phyloP scores from a whole-genome alignment of 2,329 filamentous ascomycete genomes.

The Salinomyces thailandicus region DNA sequence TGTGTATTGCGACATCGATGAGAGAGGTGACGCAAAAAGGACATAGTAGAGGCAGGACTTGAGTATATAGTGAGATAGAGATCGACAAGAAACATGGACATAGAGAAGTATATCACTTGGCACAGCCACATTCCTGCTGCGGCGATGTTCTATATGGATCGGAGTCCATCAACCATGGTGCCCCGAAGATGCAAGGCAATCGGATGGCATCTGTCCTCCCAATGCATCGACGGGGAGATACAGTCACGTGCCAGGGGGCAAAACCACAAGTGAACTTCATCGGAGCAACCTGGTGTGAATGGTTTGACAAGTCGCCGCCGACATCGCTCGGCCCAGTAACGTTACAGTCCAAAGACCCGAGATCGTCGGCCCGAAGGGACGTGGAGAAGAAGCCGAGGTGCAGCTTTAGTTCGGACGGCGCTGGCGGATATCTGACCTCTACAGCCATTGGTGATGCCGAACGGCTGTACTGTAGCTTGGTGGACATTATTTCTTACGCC shows the following conservation, averaged over 20 bases:
- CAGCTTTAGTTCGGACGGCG: background rate
- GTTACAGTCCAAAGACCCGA: background rate
- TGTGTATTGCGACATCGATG: no score
- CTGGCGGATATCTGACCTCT: no score
- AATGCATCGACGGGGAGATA: constrained; percentile 3
- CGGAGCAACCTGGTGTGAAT: background rate
- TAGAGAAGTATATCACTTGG: no score
- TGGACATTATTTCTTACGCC: background rate
- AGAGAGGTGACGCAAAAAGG: no score
- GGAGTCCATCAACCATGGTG: no score
- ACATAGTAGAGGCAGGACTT: no score
- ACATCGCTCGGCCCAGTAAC: background rate
- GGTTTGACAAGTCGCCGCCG: background rate
- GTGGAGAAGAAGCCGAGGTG: background rate
- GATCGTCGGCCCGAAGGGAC: background rate
- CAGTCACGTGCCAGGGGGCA: background rate
- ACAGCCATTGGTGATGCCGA: background rate
- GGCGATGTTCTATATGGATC: no score
- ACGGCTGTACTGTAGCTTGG: background rate
- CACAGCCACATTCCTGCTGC: no score
- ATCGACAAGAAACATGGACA: no score
- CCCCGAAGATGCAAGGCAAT: no score
- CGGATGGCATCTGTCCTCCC: background rate
- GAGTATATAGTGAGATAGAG: no score
- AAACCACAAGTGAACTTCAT: background rate